Evolutionary conservation across 495 filamentous ascomycete species (phyloP), one percentile per base, ranked within the genome.

Genomic region (Penicillium waksmanii): DNA sequence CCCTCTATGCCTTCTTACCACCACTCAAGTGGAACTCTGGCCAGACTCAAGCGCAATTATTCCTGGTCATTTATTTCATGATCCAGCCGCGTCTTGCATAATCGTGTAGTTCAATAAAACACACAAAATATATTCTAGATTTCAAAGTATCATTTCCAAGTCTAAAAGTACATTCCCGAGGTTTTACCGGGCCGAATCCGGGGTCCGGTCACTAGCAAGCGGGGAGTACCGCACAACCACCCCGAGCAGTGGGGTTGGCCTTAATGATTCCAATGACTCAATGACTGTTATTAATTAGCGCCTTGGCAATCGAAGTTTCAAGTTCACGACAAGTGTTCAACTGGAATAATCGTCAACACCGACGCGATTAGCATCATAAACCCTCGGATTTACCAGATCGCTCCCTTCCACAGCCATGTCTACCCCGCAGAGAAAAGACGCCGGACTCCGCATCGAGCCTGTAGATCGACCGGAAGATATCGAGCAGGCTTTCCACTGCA

Each of bases 401-500:
- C 3, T 43, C 11, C 36, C 10, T 5, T n/a, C 27, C 27, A 40
- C 15, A 40, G 4, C 15, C 6, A 48, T 48, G 46, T 23, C 46
- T 12, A 15, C 46, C 19, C 23, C 46, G 23, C 9, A 48, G 19
- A 23, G 3, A 15, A 48, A 48, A 11, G 46, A 48, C 15, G 23
- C 23, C 46, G 46, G 46, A 1, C 21, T 48, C 19, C 46, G 46
- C 46, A n/a, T 48, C 21, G 46, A 48, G 21, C 46, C 23, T 9
- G 23, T 48, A 5, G 21, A 48, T n/a, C 19, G 23, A 48, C 46
- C 46, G 18, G 47, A 52, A 9, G 61, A 63, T 51, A 31, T 63
- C 1, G 35, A 47, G 12, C 56, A 51, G 12, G 51, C 52, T 2
- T 63, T 63, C 33, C 18, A 63, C 13, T 51, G 56, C n/a, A 38